Evolutionary conservation across 225 moss, liverwort and hornwort species (phyloP).

Genomic region (Neckera pumila): DNA sequence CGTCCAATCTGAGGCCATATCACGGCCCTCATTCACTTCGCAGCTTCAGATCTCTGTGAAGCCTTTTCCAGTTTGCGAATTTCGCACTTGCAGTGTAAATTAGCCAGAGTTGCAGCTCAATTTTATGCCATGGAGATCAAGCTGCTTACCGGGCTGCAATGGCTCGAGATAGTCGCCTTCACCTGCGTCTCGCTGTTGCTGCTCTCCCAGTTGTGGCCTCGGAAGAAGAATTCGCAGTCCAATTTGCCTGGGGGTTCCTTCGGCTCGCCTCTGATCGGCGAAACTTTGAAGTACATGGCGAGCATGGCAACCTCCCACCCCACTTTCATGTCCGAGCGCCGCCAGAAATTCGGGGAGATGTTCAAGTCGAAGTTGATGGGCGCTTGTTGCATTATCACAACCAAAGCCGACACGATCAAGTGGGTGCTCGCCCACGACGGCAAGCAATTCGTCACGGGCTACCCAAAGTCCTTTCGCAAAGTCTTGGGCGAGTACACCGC

Average conservation of each 20-base stretch:
- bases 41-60: not conserved
- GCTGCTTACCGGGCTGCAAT: not conserved
- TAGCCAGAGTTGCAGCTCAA: not conserved
- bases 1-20: not conserved
- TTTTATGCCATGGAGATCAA: not conserved
- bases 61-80: too few species aligned
- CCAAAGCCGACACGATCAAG: conserved; percentile 11
- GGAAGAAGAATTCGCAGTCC: not conserved
- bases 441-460: conserved; percentile 14
- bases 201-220: not conserved
- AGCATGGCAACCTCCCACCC: not conserved
- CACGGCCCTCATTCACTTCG: not conserved
- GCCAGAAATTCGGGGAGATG: conserved; percentile 3
- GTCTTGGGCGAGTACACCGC: conserved; percentile 6
- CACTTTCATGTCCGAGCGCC: not conserved
- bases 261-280: not conserved
- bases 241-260: not conserved
- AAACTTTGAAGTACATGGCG: conserved; percentile 3
- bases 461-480: conserved; percentile 10
- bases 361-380: conserved; percentile 21
- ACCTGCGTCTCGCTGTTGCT: not conserved
- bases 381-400: conserved; percentile 5
- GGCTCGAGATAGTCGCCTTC: conserved; percentile 9
- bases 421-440: conserved; percentile 12
- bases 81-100: not conserved